Evolutionary conservation across 352 stramenopile species (phyloP).

Genomic region (Peronospora tabacina): DNA sequence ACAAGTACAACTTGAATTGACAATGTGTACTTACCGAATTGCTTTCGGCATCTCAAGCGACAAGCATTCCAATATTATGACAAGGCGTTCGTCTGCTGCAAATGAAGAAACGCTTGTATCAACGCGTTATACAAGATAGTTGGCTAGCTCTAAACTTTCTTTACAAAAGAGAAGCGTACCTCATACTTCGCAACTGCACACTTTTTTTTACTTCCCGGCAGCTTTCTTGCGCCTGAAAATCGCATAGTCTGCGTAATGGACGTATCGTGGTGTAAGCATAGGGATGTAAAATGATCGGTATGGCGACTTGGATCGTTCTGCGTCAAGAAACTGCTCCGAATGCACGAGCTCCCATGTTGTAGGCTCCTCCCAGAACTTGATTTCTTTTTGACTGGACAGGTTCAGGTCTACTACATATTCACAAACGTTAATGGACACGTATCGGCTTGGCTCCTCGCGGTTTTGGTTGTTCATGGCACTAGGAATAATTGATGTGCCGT

Average conservation of each 20-base stretch:
- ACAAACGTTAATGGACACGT: conserved; percentile 69
- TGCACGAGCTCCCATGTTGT: conserved; percentile 48
- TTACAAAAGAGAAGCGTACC: no score
- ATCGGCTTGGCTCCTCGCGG: conserved; percentile 84
- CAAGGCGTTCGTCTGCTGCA: no score
- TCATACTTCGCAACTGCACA: background rate
- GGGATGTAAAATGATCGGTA: conserved; percentile 78
- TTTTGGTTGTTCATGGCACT: conserved; percentile 93
- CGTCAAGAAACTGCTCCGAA: conserved; percentile 49
- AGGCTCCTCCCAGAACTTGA: conserved; percentile 53
- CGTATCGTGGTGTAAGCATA: conserved; percentile 43
- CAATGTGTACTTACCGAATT: no score
- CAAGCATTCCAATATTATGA: no score
- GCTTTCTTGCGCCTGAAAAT: conserved; percentile 53
- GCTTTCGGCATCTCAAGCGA: no score
- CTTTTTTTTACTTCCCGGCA: conserved; percentile 2
- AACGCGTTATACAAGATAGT: no score
- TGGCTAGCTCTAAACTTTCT: no score
- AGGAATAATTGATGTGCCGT: conserved; percentile 54
- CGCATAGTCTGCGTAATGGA: conserved; percentile 50
- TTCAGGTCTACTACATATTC: conserved; percentile 88
- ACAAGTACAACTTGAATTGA: no score
- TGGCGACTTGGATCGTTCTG: conserved; percentile 50
- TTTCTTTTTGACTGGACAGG: conserved; percentile 50
- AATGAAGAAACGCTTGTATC: no score